A percentile compares a stretch with the other conserved stretches of the same genome.
phyloP scores from a whole-genome alignment of 2,329 filamentous ascomycete genomes.

The Dendrostoma leiphaemia region DNA sequence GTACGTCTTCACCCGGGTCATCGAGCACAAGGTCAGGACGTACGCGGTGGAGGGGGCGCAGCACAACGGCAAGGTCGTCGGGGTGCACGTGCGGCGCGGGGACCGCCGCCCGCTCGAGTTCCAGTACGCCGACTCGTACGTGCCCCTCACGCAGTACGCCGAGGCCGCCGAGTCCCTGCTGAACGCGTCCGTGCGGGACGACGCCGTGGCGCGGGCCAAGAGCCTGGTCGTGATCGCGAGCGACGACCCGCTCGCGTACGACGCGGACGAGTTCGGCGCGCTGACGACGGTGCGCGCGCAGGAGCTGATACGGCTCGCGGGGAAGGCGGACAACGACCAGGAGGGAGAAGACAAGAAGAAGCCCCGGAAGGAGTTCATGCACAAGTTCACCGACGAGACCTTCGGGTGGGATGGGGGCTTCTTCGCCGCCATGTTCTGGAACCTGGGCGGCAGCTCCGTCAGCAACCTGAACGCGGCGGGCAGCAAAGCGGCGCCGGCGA shows the following conservation, averaged over 20 bases:
- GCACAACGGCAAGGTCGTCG: slow-evolving; percentile 57
- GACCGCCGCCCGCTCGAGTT: slow-evolving; percentile 75
- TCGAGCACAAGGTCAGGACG: slow-evolving; percentile 50
- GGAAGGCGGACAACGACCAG: slow-evolving; percentile 48
- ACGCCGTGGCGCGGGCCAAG: slow-evolving; percentile 34
- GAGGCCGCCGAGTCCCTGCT: slow-evolving; percentile 57
- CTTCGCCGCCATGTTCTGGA: slow-evolving; percentile 79
- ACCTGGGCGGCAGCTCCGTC: slow-evolving; percentile 53
- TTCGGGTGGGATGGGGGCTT: slow-evolving; percentile 90
- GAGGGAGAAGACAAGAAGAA: slow-evolving; percentile 37
- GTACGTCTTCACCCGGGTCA: slow-evolving; percentile 61
- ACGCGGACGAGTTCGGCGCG: slow-evolving; percentile 57
- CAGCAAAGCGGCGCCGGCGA: slow-evolving; percentile 30
- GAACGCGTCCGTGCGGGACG: slow-evolving; percentile 38
- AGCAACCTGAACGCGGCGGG: slow-evolving; percentile 22
- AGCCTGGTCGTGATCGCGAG: slow-evolving; percentile 67
- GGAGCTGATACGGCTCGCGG: slow-evolving; percentile 72
- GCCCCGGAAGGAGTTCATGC: slow-evolving; percentile 49
- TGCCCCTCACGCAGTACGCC: slow-evolving; percentile 69
- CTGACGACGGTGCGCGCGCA: slow-evolving; percentile 59
- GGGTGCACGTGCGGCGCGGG: slow-evolving; percentile 77
- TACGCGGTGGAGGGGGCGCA: slow-evolving; percentile 39
- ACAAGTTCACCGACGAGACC: slow-evolving; percentile 70
- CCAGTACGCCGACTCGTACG: slow-evolving; percentile 74
- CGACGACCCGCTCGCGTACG: slow-evolving; percentile 76